Conservation (phyloP, 208 protist species). For the Leishmania aethiopica region DNA sequence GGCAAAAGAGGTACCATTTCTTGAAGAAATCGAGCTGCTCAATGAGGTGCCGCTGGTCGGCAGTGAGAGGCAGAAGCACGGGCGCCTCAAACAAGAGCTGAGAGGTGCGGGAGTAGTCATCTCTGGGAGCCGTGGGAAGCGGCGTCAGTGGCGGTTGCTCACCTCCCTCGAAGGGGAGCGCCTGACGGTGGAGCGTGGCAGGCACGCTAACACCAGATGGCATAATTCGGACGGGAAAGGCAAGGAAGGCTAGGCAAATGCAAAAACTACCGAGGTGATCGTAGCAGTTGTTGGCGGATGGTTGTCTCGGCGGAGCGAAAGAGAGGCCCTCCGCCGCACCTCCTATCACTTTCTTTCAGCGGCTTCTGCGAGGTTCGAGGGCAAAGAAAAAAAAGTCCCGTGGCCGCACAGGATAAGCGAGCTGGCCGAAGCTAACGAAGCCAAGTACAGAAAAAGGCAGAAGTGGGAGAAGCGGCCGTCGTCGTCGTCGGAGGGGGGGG, state of each 20-base stretch:
- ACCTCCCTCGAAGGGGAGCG: background rate
- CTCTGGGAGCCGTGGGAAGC: background rate
- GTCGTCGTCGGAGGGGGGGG: conserved; percentile 2
- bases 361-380: background rate
- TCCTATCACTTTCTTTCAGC: background rate
- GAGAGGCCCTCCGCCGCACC: background rate
- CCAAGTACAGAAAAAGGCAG: conserved; percentile 1
- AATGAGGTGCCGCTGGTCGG: conserved; percentile 38
- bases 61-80: conserved; percentile 49
- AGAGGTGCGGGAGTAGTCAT: conserved; percentile 39
- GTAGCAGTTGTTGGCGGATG: background rate
- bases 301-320: background rate
- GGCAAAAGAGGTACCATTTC: conserved; percentile 67
- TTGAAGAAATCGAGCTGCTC: conserved; percentile 69
- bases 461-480: conserved; percentile 12
- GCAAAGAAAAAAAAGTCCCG: background rate
- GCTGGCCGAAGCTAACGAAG: background rate
- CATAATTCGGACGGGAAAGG: background rate
- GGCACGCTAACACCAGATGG: background rate
- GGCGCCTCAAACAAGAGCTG: conserved; percentile 54
- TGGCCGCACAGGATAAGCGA: background rate
- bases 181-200: background rate
- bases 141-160: background rate
- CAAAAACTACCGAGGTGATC: background rate
- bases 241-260: background rate